Base-by-base conservation (phyloP, 345 rosid species). In the Syzygium oleosum region DNA sequence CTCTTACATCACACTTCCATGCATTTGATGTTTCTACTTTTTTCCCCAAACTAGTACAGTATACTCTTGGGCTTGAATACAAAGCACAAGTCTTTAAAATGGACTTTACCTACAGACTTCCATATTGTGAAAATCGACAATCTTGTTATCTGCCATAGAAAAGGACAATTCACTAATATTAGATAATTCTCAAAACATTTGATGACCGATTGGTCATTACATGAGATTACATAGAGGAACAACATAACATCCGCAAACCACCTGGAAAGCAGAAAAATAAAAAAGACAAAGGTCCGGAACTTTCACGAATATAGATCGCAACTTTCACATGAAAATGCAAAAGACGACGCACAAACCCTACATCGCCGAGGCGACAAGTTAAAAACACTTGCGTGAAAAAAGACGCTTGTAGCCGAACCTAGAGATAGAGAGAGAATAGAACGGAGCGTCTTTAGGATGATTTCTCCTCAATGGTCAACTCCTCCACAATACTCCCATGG, bases 401-500 rank as follows among this genome's bases (percentile, higher is more conserved):
- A 10, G 7, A 73, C 38, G 83, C 83, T 38, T 55, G 27, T 78
- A 43, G 41, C 14, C 23, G 43, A 85, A 38, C 43, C 9, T 31
- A 77, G 56, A 11, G 85, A 55, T 27, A 9, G 29, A 19, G 68
- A 27, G 63, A 22, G n/a, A 21, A 83, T 9, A 9, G 58, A 56
- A 56, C 34, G 43, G 52, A 41, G 55, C 77, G 12, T 23, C 56
- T 51, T 83, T 68, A 56, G 84, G 86, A 89, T 38, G 52, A 46
- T 51, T 86, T 54, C 86, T 94, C 96, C 65, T 97, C 96, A 27
- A 92, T 87, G 46, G 95, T 88, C 84, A 96, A 88, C 87, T 94
- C 98, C 87, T 96, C 99, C 43, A 94, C 90, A 84, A 93, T 94
- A 89, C 85, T 92, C 54, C 92, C 96, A 91, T 91, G 95, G 90